These are phyloP conservation scores for Ogataea minuta DNA, from an alignment of 805 yeast species.

Conservation along the genomic window DNA sequence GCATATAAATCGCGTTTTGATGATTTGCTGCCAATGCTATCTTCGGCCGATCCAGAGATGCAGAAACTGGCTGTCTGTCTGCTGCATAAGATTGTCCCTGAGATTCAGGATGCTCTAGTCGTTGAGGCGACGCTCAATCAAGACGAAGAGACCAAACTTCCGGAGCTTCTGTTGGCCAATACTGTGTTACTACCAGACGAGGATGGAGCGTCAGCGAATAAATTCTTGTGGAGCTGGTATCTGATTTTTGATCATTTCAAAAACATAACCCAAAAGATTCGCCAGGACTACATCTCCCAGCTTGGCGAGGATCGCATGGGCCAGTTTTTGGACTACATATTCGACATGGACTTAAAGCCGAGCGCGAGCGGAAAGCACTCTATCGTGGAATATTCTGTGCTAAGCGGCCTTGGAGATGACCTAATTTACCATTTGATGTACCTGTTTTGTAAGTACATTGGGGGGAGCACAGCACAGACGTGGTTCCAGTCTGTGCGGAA, in stretches of 20 bases:
- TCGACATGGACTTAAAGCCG: constrained; percentile 46
- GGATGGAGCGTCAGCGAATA: constrained; percentile 35
- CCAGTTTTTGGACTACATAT: constrained; percentile 50
- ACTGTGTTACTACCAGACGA: constrained; percentile 39
- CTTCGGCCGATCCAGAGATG: constrained; percentile 31
- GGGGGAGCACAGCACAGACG: constrained; percentile 57
- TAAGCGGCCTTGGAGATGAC: constrained; percentile 21
- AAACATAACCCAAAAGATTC: constrained; percentile 61
- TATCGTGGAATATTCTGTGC: constrained; percentile 27
- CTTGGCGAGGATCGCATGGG: constrained; percentile 51
- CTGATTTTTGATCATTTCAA: constrained; percentile 60
- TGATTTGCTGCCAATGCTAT: constrained; percentile 36
- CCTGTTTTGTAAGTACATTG: constrained; percentile 47
- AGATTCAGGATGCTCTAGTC: constrained; percentile 55
- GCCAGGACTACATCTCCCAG: constrained; percentile 58
- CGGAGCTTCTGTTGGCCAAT: constrained; percentile 38
- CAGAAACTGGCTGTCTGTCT: constrained; percentile 45
- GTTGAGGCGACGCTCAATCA: constrained; percentile 57
- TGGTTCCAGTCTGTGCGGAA: constrained; percentile 77
- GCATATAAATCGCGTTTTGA: constrained; percentile 35
- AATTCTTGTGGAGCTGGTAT: constrained; percentile 67
- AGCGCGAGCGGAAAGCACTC: constrained; percentile 24
- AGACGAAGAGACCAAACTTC: constrained; percentile 39
- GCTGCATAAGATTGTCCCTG: constrained; percentile 40
- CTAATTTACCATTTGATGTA: constrained; percentile 49